Base-by-base conservation (phyloP, 768 basidiomycete species). In the Lactifluus volemus region DNA sequence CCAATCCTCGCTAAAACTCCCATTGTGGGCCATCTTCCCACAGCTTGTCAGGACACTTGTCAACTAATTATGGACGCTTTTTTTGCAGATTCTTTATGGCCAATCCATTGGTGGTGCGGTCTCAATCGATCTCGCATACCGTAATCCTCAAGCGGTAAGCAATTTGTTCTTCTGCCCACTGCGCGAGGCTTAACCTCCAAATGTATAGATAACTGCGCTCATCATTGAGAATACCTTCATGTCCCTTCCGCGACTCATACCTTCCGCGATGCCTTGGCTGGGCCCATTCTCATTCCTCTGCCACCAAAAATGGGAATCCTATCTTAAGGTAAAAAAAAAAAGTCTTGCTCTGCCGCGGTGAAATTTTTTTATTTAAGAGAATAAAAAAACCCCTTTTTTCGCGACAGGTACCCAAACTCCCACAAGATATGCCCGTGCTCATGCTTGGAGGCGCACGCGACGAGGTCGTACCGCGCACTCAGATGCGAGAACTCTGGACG, bases 161-260 rank as follows among this genome's bases (percentile, higher is more conserved):
- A 42, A 15, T 44, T 7, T 42, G 49, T 12, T 57, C 32, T 34
- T 9, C n/a, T 55, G 36, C 12, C 36, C 3, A 9, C 39, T 39
- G 8, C 30, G 30, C n/a, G 4, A 15, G 14, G 19, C n/a, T 52
- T 4, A 34, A 11, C 44, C 44, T 36, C n/a, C 44, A 25, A 25
- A 4, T 29, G 54, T 41, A 44, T 64, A 92, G 88, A 84, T 96
- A 58, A 59, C 76, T 17, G 94, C 86, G 0, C 78, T 97, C 15
- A 81, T 98, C 58, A 78, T 98, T 60, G 95, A 98, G 76, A 98
- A 97, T 71, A 96, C 95, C 0, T 97, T 97, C 72, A 83, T 88
- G 38, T 92, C 88, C 45, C 80, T 98, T 32, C 87, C 87, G 5
- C 80, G 78, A 53, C 81, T 96, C 15, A 83, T 97, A n/a, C 94